Evolutionary conservation across 192 early-diverging fungal genomes (phyloP).

Genomic region (Gamsiella multidivaricata): DNA sequence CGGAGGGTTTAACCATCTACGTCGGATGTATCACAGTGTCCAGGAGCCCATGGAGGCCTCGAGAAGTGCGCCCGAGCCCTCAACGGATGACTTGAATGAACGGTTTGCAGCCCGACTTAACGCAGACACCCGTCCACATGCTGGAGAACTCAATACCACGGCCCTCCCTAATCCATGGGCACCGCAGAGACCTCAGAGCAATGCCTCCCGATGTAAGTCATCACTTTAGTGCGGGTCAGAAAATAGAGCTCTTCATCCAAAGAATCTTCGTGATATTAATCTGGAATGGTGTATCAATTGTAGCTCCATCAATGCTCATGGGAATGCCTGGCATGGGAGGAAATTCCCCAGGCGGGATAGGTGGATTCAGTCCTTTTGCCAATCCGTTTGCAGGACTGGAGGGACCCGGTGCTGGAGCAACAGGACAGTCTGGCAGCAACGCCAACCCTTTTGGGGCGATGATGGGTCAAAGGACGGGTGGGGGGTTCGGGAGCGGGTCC

Average conservation of each 20-base stretch:
- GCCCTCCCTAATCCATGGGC: constrained; percentile 72
- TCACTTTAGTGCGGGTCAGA: neutral
- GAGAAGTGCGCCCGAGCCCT: constrained; percentile 40
- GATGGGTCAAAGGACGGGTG: constrained; percentile 28
- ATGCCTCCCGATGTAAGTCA: constrained; percentile 24
- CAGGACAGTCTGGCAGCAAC: constrained; percentile 3
- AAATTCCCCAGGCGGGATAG: constrained; percentile 3
- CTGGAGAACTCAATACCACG: constrained; percentile 60
- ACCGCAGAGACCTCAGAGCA: constrained; percentile 25
- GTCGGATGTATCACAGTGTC: constrained; percentile 65
- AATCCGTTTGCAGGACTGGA: constrained; percentile 46
- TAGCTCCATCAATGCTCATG: constrained; percentile 28
- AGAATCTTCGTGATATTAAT: no score
- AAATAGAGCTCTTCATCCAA: no score
- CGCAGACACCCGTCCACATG: constrained; percentile 60
- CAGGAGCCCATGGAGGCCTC: constrained; percentile 70
- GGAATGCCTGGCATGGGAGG: constrained; percentile 27
- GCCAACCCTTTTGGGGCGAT: constrained; percentile 19
- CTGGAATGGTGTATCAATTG: neutral
- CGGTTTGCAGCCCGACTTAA: constrained; percentile 65
- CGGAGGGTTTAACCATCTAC: constrained; percentile 73
- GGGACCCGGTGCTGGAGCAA: neutral
- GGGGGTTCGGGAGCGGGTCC: neutral
- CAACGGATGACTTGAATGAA: constrained; percentile 64
- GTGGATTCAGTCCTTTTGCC: constrained; percentile 31